Base-by-base conservation (phyloP, 371 early-diverging fungal species). In the Lichtheimia corymbifera region DNA sequence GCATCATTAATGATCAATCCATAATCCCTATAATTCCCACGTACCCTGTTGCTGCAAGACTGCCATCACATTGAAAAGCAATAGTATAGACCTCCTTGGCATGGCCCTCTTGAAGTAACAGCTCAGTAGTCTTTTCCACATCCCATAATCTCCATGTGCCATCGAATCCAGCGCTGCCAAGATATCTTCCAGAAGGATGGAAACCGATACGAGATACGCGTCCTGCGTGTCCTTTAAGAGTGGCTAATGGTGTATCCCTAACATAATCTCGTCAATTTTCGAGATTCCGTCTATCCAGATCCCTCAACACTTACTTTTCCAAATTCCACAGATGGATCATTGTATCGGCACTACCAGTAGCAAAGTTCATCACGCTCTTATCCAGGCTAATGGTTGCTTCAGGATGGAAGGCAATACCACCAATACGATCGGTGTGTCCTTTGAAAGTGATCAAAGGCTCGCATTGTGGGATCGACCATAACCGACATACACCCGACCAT, bases 91-190 rank as follows among this genome's bases (percentile, higher is more conserved):
- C 93, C 73, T 97, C 94, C 24, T 87, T 84, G 13, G 94, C 85
- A 71, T 98, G 98, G 3, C 98, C 97, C 63, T 96, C 95, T 65
- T 98, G 97, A 25, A 94, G 75, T 44, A 97, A 70, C 5, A 98
- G 73, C 62, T 95, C 95, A 22, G 82, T 66, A 22, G 75, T 69
- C 0, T 87, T 85, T 47, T 90, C 88, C 11, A 91, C 82, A 72
- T 97, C 97, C 96, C 97, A 98, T 20, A 98, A 80, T 55, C 97
- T 83, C 98, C 98, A 98, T 20, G 95, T 91, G 45, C 86, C 87
- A 71, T 98, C 97, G 64, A 86, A 96, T 61, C 89, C 89, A 24
- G 97, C 90, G 52, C 93, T 92, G 15, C 91, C 98, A 30, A 98
- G 68, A 59, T 83, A 96, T 55, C 83, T 73, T 7, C 97, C 98